Conservation (phyloP, 495 filamentous ascomycete species). For the Delitschia confertaspora region DNA sequence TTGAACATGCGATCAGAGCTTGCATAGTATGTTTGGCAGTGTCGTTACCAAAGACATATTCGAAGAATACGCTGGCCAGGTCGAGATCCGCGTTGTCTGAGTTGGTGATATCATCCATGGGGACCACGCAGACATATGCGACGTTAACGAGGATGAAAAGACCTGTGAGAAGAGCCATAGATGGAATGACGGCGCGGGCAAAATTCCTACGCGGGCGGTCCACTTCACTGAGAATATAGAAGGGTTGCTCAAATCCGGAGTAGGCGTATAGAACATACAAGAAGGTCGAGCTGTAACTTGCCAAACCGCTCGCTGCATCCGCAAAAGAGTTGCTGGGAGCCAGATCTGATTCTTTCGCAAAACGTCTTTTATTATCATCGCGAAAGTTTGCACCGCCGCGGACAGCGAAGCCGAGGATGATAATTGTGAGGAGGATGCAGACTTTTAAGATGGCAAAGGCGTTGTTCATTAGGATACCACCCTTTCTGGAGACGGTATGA, state of each 20-base stretch:
- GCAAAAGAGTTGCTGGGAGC: slow-evolving; percentile 44
- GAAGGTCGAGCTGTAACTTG: slow-evolving; percentile 37
- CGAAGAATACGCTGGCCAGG: slow-evolving; percentile 29
- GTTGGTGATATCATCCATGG: slow-evolving; percentile 51
- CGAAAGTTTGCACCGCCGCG: too few relatives aligned
- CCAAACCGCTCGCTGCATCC: slow-evolving; percentile 6
- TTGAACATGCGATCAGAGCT: slow-evolving; percentile 35
- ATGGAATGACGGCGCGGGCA: slow-evolving; percentile 54
- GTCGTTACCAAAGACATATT: slow-evolving; percentile 16
- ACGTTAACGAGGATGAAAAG: slow-evolving; percentile 64
- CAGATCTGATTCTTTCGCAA: slow-evolving; percentile 5
- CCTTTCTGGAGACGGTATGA: slow-evolving; percentile 41
- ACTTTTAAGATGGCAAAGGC: slow-evolving; percentile 43
- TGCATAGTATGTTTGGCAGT: slow-evolving; percentile 29
- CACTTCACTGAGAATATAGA: slow-evolving; percentile 44
- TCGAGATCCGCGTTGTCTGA: slow-evolving; percentile 22
- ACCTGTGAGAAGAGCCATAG: slow-evolving; percentile 51
- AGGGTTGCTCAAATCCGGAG: slow-evolving; percentile 57
- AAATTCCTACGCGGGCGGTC: slow-evolving; percentile 55
- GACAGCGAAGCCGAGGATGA: too few relatives aligned
- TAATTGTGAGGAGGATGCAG: slow-evolving; percentile 37
- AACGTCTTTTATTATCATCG: too few relatives aligned
- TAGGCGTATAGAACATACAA: slow-evolving; percentile 61
- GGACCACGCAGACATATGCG: slow-evolving; percentile 62
- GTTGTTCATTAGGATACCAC: slow-evolving; percentile 45